Conservation (phyloP, 164 flowering plant genomes). For the Piper betle region DNA sequence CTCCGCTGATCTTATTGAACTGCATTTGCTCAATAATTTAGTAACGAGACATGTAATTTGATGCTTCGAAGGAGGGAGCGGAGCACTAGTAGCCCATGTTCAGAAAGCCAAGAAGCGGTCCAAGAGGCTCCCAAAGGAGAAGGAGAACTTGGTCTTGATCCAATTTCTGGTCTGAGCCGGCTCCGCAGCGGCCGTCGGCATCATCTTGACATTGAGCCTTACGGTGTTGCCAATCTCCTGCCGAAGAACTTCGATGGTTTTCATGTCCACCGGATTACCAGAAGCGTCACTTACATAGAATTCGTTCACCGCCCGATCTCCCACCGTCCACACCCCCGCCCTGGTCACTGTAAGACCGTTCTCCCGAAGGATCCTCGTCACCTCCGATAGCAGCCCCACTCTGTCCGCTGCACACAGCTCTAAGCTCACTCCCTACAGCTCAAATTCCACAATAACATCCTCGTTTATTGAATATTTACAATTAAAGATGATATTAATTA, state of each 20-base stretch:
- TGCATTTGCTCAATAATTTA: too few species aligned
- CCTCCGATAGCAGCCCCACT: slow-evolving; percentile 63
- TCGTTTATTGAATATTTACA: background rate
- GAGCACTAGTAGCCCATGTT: background rate
- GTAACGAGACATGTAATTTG: too few species aligned
- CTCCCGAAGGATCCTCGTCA: slow-evolving; percentile 62
- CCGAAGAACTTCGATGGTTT: slow-evolving; percentile 2
- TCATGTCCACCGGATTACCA: slow-evolving; percentile 2
- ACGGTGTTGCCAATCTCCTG: slow-evolving; percentile 3
- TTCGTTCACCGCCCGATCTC: slow-evolving; percentile 35
- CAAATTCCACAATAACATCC: background rate
- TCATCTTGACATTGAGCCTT: background rate
- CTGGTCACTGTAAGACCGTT: slow-evolving; percentile 51
- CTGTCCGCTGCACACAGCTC: slow-evolving; percentile 63
- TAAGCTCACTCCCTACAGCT: slow-evolving; percentile 39
- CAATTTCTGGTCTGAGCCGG: background rate
- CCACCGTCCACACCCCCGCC: slow-evolving; percentile 55
- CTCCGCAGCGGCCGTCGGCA: background rate
- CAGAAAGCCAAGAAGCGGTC: background rate
- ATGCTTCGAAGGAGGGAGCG: background rate
- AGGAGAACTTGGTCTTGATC: slow-evolving; percentile 3
- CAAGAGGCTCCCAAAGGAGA: slow-evolving; percentile 1
- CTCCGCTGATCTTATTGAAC: too few species aligned
- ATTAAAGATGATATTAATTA: too few species aligned
- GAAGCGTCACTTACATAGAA: slow-evolving; percentile 2